Conservation (phyloP, 768 basidiomycete genomes). For the Fomitopsis pulvina region DNA sequence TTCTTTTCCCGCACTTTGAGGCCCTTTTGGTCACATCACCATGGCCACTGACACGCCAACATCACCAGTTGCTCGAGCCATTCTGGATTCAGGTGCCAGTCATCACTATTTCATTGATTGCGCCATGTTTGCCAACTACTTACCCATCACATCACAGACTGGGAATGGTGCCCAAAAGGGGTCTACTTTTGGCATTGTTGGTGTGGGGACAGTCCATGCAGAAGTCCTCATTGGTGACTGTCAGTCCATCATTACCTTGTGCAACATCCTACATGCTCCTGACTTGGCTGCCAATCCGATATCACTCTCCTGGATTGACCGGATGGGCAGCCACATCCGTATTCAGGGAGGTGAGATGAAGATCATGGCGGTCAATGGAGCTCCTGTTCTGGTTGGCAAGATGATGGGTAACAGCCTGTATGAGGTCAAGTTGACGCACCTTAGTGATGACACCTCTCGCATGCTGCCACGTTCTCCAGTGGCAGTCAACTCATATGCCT, state of each 20-base stretch:
- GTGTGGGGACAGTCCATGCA: neutral
- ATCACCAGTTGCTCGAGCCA: no score
- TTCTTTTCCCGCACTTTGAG: no score
- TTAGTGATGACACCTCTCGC: no score
- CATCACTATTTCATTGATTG: neutral
- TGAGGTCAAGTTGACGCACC: slow-evolving; percentile 7
- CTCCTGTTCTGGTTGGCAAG: no score
- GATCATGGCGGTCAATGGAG: no score
- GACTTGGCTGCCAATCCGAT: neutral
- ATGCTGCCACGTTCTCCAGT: no score
- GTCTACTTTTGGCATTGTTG: neutral
- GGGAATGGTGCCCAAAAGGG: neutral
- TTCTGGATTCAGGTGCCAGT: neutral
- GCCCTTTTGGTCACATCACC: no score
- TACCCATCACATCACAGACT: neutral
- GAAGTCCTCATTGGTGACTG: neutral
- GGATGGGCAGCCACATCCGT: neutral
- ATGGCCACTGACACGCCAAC: no score
- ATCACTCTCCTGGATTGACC: neutral
- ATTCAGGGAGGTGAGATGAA: no score
- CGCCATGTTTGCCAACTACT: neutral
- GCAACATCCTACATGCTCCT: neutral
- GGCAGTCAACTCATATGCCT: no score
- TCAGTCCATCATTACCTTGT: neutral
- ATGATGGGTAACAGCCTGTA: no score